Evolutionary conservation across 2,329 filamentous ascomycete species (phyloP), one percentile per base, ranked within the genome.

Genomic region (Ciborinia camelliae): DNA sequence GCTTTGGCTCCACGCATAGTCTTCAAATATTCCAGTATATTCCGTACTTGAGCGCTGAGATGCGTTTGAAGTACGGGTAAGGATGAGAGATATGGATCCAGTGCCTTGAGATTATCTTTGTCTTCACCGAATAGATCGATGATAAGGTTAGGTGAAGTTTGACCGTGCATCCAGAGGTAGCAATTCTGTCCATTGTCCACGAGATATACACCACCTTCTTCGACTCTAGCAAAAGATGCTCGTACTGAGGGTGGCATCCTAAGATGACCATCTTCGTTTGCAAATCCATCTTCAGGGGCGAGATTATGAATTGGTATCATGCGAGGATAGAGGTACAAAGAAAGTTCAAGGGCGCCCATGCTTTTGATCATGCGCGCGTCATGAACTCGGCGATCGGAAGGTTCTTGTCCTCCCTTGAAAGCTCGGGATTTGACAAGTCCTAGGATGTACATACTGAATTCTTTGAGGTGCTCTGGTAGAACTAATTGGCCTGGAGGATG

Each of bases 381-480:
- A 73, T 98, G 90, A 18, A 96, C 89, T 68, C 95, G 85, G 68
- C 95, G 88, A 77, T 99, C 95, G 12, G 91, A 92, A 43, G 91
- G 90, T 77, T 99, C 95, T 70, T 89, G 88, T 65, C 94, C 94
- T 60, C 91, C 90, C 80, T 98, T 98, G 80, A 98, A 92, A 3
- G 94, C 93, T 65, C 95, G 87, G 64, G 87, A 93, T 77, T 99
- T 99, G 75, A 96, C 80, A 68, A 98, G 80, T 55, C 90, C 89
- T 12, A 99, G 87, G 78, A 96, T 91, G 77, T 95, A 98, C 92
- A 99, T 98, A 73, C 90, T 88, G 72, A 97, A 93, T 75, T 99
- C 95, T 76, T 98, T 98, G 37, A 99, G 84, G 70, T 94, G 91
- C 78, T 99, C 95, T 0, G 95, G 95, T 78, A 99, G 87, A 37